Conservation (phyloP, 148 eudicot genomes). For the Chenopodium album region DNA sequence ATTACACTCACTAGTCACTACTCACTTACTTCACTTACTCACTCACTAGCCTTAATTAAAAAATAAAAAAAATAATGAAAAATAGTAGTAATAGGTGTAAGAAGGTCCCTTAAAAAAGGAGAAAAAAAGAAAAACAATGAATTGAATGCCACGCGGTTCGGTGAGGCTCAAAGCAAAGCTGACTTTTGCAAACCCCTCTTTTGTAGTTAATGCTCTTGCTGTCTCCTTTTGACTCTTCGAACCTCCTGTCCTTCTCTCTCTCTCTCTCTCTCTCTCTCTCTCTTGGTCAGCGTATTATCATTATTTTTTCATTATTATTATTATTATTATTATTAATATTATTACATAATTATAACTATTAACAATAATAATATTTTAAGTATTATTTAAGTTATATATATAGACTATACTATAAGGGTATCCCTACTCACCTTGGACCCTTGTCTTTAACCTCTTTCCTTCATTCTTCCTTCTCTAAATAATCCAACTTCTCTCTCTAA, state of each 20-base stretch:
- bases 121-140: slow-evolving; percentile 9
- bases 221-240: slow-evolving; percentile 40
- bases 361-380: background rate
- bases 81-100: background rate
- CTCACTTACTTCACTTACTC: too few relatives aligned
- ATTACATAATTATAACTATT: background rate
- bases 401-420: slow-evolving; percentile 14
- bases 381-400: slow-evolving; percentile 10
- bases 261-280: slow-evolving; percentile 23
- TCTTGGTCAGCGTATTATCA: slow-evolving; percentile 21
- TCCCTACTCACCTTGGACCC: slow-evolving; percentile 21
- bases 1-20: too few relatives aligned
- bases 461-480: background rate
- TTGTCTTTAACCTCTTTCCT: slow-evolving; percentile 3
- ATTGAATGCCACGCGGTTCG: slow-evolving; percentile 52
- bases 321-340: background rate
- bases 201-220: slow-evolving; percentile 36
- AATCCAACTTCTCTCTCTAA: background rate
- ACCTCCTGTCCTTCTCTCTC: slow-evolving; percentile 6
- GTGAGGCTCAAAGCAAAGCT: slow-evolving; percentile 34
- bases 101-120: background rate
- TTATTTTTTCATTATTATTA: background rate
- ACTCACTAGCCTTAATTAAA: background rate
- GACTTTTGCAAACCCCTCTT: slow-evolving; percentile 33
- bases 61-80: too few relatives aligned